These are phyloP conservation scores for Phialocephala sp. DNA, from an alignment of 2,329 filamentous ascomycete genomes.

Conservation along the genomic window DNA sequence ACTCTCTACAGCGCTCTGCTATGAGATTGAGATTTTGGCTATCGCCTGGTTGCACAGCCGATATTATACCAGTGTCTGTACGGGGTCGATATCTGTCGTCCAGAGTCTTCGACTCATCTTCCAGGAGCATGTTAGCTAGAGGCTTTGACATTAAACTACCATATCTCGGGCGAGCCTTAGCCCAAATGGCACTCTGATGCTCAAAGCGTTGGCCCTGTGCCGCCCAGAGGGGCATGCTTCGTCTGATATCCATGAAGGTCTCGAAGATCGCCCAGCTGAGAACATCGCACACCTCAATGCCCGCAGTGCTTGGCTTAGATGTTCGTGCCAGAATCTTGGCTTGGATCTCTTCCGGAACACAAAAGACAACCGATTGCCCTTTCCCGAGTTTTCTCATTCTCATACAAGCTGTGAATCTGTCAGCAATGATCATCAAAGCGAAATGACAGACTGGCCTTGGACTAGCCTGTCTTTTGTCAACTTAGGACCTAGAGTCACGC, in stretches of 20 bases:
- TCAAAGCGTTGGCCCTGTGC: constrained; percentile 60
- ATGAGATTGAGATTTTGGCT: constrained; percentile 34
- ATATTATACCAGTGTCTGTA: neutral
- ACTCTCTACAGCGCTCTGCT: constrained; percentile 45
- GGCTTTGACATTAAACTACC: constrained; percentile 6
- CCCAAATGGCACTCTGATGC: constrained; percentile 35
- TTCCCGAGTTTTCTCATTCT: constrained; percentile 70
- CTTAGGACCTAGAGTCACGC: constrained; percentile 68
- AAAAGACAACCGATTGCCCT: constrained; percentile 70
- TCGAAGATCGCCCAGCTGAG: constrained; percentile 64
- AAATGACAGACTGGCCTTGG: constrained; percentile 57
- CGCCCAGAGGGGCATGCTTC: constrained; percentile 63
- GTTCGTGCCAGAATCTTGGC: constrained; percentile 51
- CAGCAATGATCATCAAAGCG: constrained; percentile 13
- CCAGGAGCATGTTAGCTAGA: constrained; percentile 43
- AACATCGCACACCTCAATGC: constrained; percentile 59
- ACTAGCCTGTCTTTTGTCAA: constrained; percentile 72
- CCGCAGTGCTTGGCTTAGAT: constrained; percentile 15
- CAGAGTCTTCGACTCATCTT: constrained; percentile 59
- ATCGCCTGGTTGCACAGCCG: neutral
- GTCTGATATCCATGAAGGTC: constrained; percentile 55
- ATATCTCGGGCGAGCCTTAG: neutral
- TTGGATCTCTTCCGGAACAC: constrained; percentile 62
- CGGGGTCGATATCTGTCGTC: constrained; percentile 53
- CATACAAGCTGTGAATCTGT: constrained; percentile 64